Conservation (phyloP, 2,329 filamentous ascomycete genomes). For the Elsinoe fawcettii region DNA sequence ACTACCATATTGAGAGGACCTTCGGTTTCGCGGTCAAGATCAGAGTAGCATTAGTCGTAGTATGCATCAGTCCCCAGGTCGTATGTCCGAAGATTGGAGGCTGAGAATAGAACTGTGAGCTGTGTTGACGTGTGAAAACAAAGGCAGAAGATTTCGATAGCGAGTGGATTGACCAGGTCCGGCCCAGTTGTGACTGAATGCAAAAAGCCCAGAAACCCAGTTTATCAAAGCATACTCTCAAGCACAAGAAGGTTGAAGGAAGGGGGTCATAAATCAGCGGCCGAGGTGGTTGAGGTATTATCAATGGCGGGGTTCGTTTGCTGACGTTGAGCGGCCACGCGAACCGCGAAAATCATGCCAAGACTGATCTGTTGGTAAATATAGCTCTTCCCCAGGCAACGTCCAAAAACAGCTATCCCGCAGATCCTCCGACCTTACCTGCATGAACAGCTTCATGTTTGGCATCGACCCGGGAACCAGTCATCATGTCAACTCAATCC, state of each 20-base stretch:
- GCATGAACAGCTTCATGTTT: neutral
- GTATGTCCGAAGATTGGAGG: no score
- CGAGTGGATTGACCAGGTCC: constrained; percentile 15
- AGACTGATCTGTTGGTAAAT: constrained; percentile 14
- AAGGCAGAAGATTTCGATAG: neutral
- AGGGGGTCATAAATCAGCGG: neutral
- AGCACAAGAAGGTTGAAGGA: neutral
- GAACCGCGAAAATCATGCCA: constrained; percentile 2
- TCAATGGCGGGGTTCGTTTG: constrained; percentile 15
- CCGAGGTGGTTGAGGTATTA: neutral
- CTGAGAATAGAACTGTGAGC: constrained; percentile 8
- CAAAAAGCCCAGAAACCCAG: neutral
- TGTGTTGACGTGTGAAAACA: constrained; percentile 1
- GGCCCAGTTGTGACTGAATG: constrained; percentile 11
- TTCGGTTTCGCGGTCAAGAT: neutral
- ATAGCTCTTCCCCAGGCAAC: constrained; percentile 13
- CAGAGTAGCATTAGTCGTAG: neutral
- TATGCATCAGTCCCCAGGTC: no score
- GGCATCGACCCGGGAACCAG: no score
- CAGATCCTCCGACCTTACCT: neutral
- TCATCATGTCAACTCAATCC: constrained; percentile 39
- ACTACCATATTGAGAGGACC: constrained; percentile 60
- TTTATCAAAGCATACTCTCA: neutral
- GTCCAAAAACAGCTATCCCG: constrained; percentile 4
- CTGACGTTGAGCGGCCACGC: constrained; percentile 11